Percentiles rank a stretch among this genome's conserved stretches.
Evolutionary conservation across 768 basidiomycete genomes (phyloP).

Genomic region (Gymnopilus junonius): DNA sequence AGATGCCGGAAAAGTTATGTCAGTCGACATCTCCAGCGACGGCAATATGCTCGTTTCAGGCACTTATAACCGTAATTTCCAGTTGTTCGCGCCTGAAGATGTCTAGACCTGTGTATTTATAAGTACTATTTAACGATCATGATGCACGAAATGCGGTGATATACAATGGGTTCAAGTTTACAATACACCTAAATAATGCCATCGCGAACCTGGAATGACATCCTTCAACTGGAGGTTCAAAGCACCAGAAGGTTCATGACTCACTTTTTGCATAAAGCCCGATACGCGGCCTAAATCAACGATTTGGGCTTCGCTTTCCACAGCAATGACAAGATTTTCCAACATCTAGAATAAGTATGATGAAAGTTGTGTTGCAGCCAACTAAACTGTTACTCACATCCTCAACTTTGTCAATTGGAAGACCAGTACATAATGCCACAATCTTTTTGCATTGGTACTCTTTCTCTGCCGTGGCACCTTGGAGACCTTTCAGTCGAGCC

Average conservation of each 20-base stretch:
- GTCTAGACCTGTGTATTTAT: constrained; percentile 31
- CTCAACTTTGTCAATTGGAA: constrained; percentile 88
- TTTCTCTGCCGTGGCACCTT: constrained; percentile 85
- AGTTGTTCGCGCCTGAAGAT: constrained; percentile 86
- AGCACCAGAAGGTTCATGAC: no score
- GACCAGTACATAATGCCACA: constrained; percentile 86
- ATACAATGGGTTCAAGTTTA: constrained; percentile 21
- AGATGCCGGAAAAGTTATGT: constrained; percentile 99
- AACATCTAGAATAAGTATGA: constrained; percentile 60
- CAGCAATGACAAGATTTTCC: constrained; percentile 81
- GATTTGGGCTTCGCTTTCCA: constrained; percentile 85
- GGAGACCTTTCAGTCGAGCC: constrained; percentile 67
- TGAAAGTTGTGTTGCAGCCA: constrained; percentile 13
- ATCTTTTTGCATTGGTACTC: constrained; percentile 93
- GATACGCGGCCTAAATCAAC: constrained; percentile 87
- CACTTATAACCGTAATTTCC: constrained; percentile 94
- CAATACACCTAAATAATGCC: constrained; percentile 54
- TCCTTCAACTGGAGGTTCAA: background rate
- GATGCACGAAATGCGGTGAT: constrained; percentile 5
- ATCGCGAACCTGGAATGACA: constrained; percentile 53
- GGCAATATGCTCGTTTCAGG: constrained; percentile 86
- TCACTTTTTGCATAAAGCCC: constrained; percentile 89
- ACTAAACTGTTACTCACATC: constrained; percentile 58
- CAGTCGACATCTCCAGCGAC: constrained; percentile 87
- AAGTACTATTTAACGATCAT: constrained; percentile 21